Percentiles rank a stretch among this genome's conserved stretches.
phyloP scores from a whole-genome alignment of 2,329 filamentous ascomycete genomes.

The Periconia sp. region DNA sequence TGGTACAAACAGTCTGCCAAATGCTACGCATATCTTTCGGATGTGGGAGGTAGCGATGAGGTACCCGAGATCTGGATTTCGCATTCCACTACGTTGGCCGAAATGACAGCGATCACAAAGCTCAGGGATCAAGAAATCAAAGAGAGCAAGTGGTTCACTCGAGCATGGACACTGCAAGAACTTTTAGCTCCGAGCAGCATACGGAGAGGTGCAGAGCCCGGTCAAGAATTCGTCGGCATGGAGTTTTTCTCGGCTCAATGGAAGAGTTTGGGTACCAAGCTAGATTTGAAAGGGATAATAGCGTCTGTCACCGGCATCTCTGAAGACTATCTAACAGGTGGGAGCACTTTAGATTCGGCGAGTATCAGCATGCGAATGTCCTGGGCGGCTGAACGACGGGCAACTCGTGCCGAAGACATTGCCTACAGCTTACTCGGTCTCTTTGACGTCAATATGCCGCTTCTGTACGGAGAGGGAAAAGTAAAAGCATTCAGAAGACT shows the following conservation, averaged over 20 bases:
- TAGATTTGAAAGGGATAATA: not conserved
- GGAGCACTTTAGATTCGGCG: not conserved
- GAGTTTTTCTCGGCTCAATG: not conserved
- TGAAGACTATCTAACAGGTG: not conserved
- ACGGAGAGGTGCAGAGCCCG: too few relatives aligned
- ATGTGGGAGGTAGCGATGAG: too few relatives aligned
- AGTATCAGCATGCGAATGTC: not conserved
- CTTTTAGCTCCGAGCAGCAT: too few relatives aligned
- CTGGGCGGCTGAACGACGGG: conserved; percentile 2
- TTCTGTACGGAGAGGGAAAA: conserved; percentile 17
- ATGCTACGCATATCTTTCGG: conserved; percentile 17
- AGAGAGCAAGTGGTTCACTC: not conserved
- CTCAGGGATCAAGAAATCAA: not conserved
- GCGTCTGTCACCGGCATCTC: not conserved
- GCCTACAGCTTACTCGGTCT: conserved; percentile 25
- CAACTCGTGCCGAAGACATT: conserved; percentile 20
- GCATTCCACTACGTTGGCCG: too few relatives aligned
- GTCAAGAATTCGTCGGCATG: too few relatives aligned
- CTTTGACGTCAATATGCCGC: conserved; percentile 18
- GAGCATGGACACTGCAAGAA: too few relatives aligned
- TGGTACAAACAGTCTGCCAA: conserved; percentile 13
- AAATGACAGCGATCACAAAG: too few relatives aligned
- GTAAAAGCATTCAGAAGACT: conserved; percentile 15
- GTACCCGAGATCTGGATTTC: too few relatives aligned
- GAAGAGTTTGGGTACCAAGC: not conserved